A percentile compares a stretch with the other conserved stretches of the same genome.
Conservation (phyloP, 1,284 basidiomycete genomes). For the Golubevia pallescens region DNA sequence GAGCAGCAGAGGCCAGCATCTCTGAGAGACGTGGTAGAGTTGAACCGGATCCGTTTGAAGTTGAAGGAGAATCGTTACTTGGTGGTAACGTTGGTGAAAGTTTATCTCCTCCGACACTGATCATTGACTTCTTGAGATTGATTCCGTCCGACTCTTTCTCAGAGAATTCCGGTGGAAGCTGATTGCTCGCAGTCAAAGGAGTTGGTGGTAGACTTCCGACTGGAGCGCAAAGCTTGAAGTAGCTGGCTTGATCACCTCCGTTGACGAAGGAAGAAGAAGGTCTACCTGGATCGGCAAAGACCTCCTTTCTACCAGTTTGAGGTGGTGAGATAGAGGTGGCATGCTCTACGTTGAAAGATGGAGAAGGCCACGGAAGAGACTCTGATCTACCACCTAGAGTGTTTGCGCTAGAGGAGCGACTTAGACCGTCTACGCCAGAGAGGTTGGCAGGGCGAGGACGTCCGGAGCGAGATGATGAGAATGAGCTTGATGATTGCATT, state of each 20-base stretch:
- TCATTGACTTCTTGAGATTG: background rate
- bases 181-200: background rate
- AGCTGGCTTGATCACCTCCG: background rate
- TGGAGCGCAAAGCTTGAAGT: background rate
- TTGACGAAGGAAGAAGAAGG: background rate
- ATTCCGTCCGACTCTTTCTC: background rate
- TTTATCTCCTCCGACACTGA: background rate
- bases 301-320: background rate
- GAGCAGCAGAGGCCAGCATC: background rate
- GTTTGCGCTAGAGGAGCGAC: background rate
- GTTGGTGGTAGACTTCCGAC: background rate
- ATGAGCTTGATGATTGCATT: too few relatives aligned
- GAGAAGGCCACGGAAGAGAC: background rate
- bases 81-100: background rate
- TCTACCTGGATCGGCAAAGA: background rate
- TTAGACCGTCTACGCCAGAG: background rate
- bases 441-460: background rate
- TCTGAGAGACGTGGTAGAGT: background rate
- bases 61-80: background rate
- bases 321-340: background rate
- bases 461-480: too few relatives aligned
- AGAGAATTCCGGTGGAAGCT: background rate
- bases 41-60: background rate
- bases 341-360: background rate
- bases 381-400: background rate